Evolutionary conservation across 2,329 filamentous ascomycete species (phyloP).

Genomic region (Claviceps capensis): DNA sequence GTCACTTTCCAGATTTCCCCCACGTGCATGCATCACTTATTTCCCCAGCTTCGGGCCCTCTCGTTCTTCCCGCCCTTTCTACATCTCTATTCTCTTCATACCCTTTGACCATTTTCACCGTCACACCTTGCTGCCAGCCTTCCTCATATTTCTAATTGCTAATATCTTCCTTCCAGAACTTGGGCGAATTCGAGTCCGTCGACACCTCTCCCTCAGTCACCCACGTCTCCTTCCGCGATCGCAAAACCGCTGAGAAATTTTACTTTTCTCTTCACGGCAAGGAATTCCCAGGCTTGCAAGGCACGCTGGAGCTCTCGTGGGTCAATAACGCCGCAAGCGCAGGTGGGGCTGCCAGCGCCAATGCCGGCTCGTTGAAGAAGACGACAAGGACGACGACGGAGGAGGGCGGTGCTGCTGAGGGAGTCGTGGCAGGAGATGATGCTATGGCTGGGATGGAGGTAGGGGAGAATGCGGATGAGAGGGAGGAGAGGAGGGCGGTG

Average conservation of each 20-base stretch:
- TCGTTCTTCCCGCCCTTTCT: not conserved
- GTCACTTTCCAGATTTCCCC: no score
- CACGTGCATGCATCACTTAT: no score
- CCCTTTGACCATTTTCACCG: no score
- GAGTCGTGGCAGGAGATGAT: slow-evolving; percentile 5
- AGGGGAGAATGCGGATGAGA: slow-evolving; percentile 11
- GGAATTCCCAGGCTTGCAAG: slow-evolving; percentile 46
- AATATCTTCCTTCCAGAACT: slow-evolving; percentile 27
- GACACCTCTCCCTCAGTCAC: slow-evolving; percentile 33
- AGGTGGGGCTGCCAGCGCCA: slow-evolving; percentile 7
- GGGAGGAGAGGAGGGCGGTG: slow-evolving; percentile 13
- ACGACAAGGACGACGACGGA: slow-evolving; percentile 1
- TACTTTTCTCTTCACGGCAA: slow-evolving; percentile 43
- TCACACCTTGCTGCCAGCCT: no score
- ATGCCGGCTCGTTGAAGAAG: not conserved
- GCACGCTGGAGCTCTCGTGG: slow-evolving; percentile 55
- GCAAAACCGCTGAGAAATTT: slow-evolving; percentile 58
- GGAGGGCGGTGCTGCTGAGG: not conserved
- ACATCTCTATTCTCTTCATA: no score
- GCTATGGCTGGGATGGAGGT: slow-evolving; percentile 12
- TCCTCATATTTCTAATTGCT: not conserved
- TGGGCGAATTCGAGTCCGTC: slow-evolving; percentile 49
- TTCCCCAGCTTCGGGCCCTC: not conserved
- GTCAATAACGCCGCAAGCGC: slow-evolving; percentile 20
- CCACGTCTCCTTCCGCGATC: slow-evolving; percentile 50